Conservation (phyloP, 2,329 filamentous ascomycete genomes). For the Hirsutella thompsonii region DNA sequence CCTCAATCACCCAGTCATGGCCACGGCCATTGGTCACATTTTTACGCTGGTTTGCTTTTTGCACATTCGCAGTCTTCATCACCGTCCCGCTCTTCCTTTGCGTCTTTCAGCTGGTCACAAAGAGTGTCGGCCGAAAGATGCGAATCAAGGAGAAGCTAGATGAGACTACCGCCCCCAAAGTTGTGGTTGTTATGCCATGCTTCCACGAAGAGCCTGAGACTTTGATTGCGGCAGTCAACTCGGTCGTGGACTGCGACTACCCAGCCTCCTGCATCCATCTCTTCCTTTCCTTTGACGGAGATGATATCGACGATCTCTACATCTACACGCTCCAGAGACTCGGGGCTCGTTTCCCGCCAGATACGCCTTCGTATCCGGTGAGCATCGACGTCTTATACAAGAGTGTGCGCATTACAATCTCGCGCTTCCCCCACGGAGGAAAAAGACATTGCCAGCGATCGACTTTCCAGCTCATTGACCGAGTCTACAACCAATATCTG, state of each 20-base stretch:
- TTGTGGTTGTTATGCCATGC: constrained; percentile 93
- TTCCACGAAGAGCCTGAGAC: constrained; percentile 85
- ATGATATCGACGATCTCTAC: constrained; percentile 78
- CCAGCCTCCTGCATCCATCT: constrained; percentile 85
- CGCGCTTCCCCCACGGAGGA: constrained; percentile 82
- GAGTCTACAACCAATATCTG: constrained; percentile 81
- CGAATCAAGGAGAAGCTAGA: constrained; percentile 76
- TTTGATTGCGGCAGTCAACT: constrained; percentile 76
- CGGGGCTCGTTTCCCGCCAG: constrained; percentile 54
- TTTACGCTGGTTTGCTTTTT: constrained; percentile 93
- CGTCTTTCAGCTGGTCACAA: constrained; percentile 80
- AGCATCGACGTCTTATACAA: constrained; percentile 86
- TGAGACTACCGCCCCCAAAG: constrained; percentile 77
- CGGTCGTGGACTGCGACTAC: constrained; percentile 87
- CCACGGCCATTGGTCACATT: constrained; percentile 54
- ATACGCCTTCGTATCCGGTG: constrained; percentile 65
- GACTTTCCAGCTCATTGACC: constrained; percentile 88
- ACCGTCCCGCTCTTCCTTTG: constrained; percentile 88
- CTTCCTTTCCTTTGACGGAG: constrained; percentile 90
- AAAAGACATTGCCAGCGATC: constrained; percentile 90
- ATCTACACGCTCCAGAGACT: constrained; percentile 75
- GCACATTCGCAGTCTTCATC: constrained; percentile 75
- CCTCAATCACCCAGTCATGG: constrained; percentile 58
- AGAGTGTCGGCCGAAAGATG: constrained; percentile 69
- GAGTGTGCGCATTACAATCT: constrained; percentile 74